Evolutionary conservation across 2,329 filamentous ascomycete species (phyloP).

Genomic region (Rhinocladiella similis): DNA sequence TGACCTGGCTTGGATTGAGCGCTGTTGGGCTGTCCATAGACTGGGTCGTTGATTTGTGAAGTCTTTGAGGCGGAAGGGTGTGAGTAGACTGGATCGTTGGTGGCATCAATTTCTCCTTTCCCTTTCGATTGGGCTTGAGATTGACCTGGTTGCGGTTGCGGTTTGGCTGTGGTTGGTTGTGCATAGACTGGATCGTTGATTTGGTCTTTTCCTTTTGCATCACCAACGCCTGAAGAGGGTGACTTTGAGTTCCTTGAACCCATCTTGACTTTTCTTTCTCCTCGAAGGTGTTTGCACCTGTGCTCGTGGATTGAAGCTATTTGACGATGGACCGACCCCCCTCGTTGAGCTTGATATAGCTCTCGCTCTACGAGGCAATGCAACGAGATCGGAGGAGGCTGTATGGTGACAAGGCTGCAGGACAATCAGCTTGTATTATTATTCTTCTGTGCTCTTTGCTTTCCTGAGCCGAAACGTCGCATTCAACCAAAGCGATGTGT

Average conservation of each 20-base stretch:
- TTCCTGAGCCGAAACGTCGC: too few species aligned
- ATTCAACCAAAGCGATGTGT: too few species aligned
- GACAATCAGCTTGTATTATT: too few species aligned
- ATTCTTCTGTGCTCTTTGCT: too few species aligned
- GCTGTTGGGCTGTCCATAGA: constrained; percentile 10
- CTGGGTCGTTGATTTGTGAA: constrained; percentile 13
- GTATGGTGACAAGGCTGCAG: too few species aligned
- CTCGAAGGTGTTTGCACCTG: too few species aligned
- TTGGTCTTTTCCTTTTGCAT: not conserved
- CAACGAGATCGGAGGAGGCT: too few species aligned
- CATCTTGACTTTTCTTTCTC: too few species aligned
- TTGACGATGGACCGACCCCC: too few species aligned
- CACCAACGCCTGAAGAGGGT: not conserved
- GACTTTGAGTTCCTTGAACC: not conserved
- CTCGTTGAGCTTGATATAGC: too few species aligned
- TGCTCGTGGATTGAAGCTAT: too few species aligned
- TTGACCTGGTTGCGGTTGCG: not conserved
- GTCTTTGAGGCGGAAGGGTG: constrained; percentile 1
- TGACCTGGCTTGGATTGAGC: not conserved
- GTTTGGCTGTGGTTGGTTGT: not conserved
- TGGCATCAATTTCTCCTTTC: not conserved
- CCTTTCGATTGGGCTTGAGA: not conserved
- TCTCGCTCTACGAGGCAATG: too few species aligned
- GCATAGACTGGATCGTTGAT: constrained; percentile 15
- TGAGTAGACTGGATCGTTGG: constrained; percentile 17